Evolutionary conservation across 495 filamentous ascomycete genomes (phyloP), one percentile per base, ranked within the genome.

Genomic region (Aspergillus carlsbadensis): DNA sequence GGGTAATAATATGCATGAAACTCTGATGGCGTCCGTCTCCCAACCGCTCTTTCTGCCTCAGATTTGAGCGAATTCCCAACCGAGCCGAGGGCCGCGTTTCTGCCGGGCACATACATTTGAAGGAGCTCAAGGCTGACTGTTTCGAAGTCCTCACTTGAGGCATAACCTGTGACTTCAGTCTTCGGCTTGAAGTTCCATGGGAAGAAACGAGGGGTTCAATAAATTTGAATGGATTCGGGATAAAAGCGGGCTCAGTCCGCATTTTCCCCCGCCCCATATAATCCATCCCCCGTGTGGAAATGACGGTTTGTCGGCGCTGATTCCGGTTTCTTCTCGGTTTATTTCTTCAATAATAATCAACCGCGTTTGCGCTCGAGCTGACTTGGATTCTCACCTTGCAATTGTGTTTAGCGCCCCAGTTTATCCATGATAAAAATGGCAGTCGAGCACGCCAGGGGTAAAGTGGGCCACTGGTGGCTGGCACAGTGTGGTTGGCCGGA

Each of bases 381-480:
- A 26, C 5, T 49, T 36, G 31, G 6, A 36, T 21, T 31, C 26
- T 29, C 11, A 36, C 39, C 3, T n/a, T 39, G 47, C 21, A 50
- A 50, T 29, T 26, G 34, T 39, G 18, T 8, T 18, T 50, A 34
- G 46, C 34, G 34, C 10, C 34, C 34, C 33, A 17, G 18, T 36
- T 48, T 31, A 18, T 6, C 21, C 17, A 15, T 21, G 46, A 49
- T 39, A 39, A 39, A 39, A 50, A 50, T 50, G 47, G 34, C 47
- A 50, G 31, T n/a, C 26, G 34, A 44, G 33, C 34, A 31, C 42
- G 43, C 41, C 57, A 59, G 57, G 57, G 45, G 57, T 26, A 49
- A 46, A 37, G 42, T 36, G 57, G 24, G 21, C 14, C 24, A 42
- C 22, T 15, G 10, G 21, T 47, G 41, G 14, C 14, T 43, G 22